Evolutionary conservation across 1,139 yeast genomes (phyloP), one percentile per base, ranked within the genome.

Genomic region (Suhomyces guaymorum): DNA sequence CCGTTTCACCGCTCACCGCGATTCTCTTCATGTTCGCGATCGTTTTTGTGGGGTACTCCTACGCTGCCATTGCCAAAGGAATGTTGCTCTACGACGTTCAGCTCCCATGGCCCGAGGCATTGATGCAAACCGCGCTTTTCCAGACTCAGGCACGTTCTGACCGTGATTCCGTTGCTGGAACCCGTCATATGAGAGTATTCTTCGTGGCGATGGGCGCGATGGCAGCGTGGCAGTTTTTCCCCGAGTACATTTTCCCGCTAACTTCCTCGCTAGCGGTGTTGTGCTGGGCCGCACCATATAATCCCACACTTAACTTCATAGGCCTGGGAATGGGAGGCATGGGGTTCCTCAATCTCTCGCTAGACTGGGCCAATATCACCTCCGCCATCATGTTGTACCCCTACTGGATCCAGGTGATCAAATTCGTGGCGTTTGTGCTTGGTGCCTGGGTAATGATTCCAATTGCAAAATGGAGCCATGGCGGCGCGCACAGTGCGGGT

Each of bases 161-260:
- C 19, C 15, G 11, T 2, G 42, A 40, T 16, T 29, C 36, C 12
- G 28, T 24, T 17, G 32, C 24, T 5, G 46, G 51, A 6, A 32
- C 38, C 13, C 38, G 41, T 15, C 51, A 44, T 26, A 46, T 49
- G 49, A 49, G 42, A 18, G 51, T 53, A 15, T 55, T 58, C 34
- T 56, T 57, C 37, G 46, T 42, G 33, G 52, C 57, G 13, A 51
- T 60, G 21, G 48, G 46, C 2, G 62, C 61, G 3, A 57, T 61
- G 16, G 47, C 53, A 1, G 54, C 55, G 13, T 64, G 69, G 43
- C 63, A 51, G 25, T 39, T 51, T 22, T 42, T 51, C 26, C 55
- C 55, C 5, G 54, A 49, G 26, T 48, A 37, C 27, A 23, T 49
- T 2, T 49, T 48, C 24, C 55, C 55, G 10, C 33, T 51, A 38